A percentile compares a stretch with the other conserved stretches of the same genome.
These are phyloP conservation scores for Stereocaulon alpinum DNA, from an alignment of 495 filamentous ascomycete species.

Conservation along the genomic window DNA sequence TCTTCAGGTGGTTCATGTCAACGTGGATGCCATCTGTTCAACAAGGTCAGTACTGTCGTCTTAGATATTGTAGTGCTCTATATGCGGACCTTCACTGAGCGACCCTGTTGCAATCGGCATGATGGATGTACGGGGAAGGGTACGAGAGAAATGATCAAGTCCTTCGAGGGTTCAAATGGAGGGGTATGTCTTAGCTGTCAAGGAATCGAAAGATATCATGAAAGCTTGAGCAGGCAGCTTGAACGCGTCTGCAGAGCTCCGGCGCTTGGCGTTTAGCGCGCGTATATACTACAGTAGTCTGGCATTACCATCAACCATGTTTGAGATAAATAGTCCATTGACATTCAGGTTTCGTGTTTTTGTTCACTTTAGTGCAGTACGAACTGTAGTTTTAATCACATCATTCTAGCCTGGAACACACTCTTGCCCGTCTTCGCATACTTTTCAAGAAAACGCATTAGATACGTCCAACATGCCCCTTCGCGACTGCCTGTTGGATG, in stretches of 20 bases:
- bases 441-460: too few relatives aligned
- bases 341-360: background rate
- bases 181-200: too few relatives aligned
- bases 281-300: too few relatives aligned
- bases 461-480: too few relatives aligned
- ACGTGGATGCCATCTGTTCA: constrained; percentile 89
- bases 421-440: too few relatives aligned
- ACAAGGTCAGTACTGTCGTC: background rate
- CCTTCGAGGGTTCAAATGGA: background rate
- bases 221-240: constrained; percentile 3
- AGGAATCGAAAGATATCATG: too few relatives aligned
- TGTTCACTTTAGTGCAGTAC: too few relatives aligned
- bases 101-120: constrained; percentile 44
- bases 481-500: too few relatives aligned
- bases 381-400: too few relatives aligned
- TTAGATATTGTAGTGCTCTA: background rate
- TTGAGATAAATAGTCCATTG: background rate
- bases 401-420: too few relatives aligned
- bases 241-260: constrained; percentile 7
- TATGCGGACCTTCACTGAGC: constrained; percentile 56
- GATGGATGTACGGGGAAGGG: background rate
- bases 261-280: constrained; percentile 9
- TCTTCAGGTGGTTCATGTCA: constrained; percentile 93
- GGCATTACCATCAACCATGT: too few relatives aligned
- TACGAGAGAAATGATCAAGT: background rate